Percentiles rank a stretch among this genome's conserved stretches.
phyloP scores from a whole-genome alignment of 352 stramenopile species.

The Phytophthora hybrid region DNA sequence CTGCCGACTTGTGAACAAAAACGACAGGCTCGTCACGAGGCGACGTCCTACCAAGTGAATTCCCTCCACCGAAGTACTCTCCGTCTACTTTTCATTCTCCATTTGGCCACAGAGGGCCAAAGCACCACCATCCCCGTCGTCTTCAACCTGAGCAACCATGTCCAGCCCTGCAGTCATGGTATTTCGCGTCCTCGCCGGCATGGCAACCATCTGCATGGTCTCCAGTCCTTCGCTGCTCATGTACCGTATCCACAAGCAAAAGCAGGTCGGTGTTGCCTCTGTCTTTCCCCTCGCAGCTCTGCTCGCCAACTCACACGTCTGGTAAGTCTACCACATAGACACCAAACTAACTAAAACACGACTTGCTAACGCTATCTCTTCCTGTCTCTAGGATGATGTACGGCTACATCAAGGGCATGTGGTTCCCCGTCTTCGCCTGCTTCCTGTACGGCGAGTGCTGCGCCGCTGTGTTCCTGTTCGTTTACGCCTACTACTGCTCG shows the following conservation, averaged over 20 bases:
- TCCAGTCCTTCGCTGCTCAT: constrained; percentile 52
- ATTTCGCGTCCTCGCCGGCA: constrained; percentile 42
- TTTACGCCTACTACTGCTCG: constrained; percentile 50
- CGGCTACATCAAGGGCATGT: constrained; percentile 47
- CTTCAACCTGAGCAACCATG: constrained; percentile 18
- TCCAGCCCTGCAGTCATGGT: constrained; percentile 32
- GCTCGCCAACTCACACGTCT: constrained; percentile 50
- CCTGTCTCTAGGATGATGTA: constrained; percentile 51
- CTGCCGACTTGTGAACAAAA: constrained; percentile 32
- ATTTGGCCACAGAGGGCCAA: constrained; percentile 13
- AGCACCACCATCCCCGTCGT: not conserved
- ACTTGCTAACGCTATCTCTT: constrained; percentile 37
- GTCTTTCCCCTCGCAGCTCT: constrained; percentile 54
- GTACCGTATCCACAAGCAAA: constrained; percentile 53
- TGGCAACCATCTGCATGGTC: constrained; percentile 52
- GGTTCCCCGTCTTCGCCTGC: constrained; percentile 57
- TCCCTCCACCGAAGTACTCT: not conserved
- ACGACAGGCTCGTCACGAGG: not conserved
- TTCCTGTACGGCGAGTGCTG: constrained; percentile 51
- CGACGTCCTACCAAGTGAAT: constrained; percentile 19
- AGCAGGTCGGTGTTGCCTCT: constrained; percentile 46
- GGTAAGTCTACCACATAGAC: constrained; percentile 42
- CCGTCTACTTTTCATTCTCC: constrained; percentile 24
- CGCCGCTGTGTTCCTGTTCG: constrained; percentile 41
- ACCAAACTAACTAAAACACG: constrained; percentile 2